Conservation (phyloP, 345 rosid genomes). For the Euclidium syriacum region DNA sequence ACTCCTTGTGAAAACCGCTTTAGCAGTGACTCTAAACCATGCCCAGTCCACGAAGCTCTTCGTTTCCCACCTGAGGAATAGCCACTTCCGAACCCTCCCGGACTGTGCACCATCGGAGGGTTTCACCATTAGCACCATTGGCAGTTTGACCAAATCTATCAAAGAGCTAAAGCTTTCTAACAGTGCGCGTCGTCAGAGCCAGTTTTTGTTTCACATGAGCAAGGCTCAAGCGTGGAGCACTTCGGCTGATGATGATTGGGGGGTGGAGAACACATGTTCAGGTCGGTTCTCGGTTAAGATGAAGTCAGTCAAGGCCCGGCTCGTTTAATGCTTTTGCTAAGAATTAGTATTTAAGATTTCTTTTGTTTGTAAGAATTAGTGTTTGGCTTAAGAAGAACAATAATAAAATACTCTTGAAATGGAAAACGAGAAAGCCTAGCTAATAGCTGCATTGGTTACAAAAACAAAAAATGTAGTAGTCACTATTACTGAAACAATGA, state of each 20-base stretch:
- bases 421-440: no score
- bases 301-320: constrained; percentile 80
- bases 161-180: constrained; percentile 55
- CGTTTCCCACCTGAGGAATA: constrained; percentile 49
- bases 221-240: constrained; percentile 92
- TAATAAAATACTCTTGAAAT: no score
- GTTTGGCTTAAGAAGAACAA: no score
- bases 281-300: constrained; percentile 74
- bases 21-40: constrained; percentile 53
- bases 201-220: constrained; percentile 66
- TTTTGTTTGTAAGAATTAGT: no score
- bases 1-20: constrained; percentile 66
- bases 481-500: not conserved
- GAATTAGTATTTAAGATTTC: constrained; percentile 27
- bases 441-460: no score
- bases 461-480: no score
- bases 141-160: constrained; percentile 56
- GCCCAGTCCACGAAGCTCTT: constrained; percentile 54
- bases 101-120: constrained; percentile 78
- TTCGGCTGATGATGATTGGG: constrained; percentile 92
- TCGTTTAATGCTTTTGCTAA: constrained; percentile 57
- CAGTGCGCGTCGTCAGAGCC: constrained; percentile 36
- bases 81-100: constrained; percentile 53
- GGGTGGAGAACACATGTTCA: constrained; percentile 78
- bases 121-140: constrained; percentile 59